phyloP scores from a whole-genome alignment of 2,329 filamentous ascomycete species.

The Venturia aucupariae region DNA sequence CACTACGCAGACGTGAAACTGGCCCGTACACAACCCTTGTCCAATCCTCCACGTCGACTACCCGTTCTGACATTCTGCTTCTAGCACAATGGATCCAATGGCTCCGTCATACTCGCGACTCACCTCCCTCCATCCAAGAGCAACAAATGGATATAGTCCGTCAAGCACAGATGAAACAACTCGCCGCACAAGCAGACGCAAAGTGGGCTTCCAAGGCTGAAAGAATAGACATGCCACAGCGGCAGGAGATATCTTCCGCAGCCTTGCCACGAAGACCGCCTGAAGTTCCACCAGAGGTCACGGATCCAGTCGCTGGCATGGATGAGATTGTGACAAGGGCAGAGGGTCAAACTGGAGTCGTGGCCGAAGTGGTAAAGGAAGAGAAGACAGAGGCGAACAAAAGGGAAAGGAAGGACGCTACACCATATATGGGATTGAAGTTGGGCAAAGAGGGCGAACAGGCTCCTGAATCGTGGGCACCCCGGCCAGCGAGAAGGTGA shows the following conservation, averaged over 20 bases:
- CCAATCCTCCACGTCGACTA: slow-evolving; percentile 7
- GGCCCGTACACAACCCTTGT: slow-evolving; percentile 35
- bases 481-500: slow-evolving; percentile 27
- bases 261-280: background rate
- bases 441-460: slow-evolving; percentile 31
- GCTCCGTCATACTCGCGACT: slow-evolving; percentile 51
- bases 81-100: slow-evolving; percentile 60
- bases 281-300: slow-evolving; percentile 1
- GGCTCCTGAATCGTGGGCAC: slow-evolving; percentile 39
- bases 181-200: slow-evolving; percentile 51
- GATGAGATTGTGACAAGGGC: slow-evolving; percentile 13
- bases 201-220: slow-evolving; percentile 52
- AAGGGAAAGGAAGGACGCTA: slow-evolving; percentile 32
- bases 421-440: slow-evolving; percentile 26
- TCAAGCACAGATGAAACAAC: slow-evolving; percentile 48
- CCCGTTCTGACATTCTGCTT: background rate
- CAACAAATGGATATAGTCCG: slow-evolving; percentile 48
- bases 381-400: slow-evolving; percentile 25
- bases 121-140: slow-evolving; percentile 48
- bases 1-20: slow-evolving; percentile 53
- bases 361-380: slow-evolving; percentile 10
- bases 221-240: slow-evolving; percentile 38
- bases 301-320: background rate
- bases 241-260: background rate
- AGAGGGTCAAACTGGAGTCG: slow-evolving; percentile 12